Percentiles rank a stretch among this genome's conserved stretches.
Conservation (phyloP, 352 stramenopile species). For the Pelagophyceae sp. region DNA sequence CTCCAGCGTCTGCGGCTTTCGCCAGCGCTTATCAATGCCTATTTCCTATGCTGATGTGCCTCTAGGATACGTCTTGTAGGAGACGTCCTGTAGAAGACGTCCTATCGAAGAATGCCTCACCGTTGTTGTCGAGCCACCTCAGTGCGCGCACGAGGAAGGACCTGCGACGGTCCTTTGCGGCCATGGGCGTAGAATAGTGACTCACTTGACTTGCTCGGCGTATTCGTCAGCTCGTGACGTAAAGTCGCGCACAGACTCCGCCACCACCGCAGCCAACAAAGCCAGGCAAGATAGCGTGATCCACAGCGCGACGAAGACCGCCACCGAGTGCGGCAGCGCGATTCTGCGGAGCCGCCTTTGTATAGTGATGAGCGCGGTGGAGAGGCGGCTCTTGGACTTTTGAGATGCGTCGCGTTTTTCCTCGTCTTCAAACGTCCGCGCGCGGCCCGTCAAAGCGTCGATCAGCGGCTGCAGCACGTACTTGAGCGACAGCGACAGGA, state of each 20-base stretch:
- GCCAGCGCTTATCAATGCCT: not conserved
- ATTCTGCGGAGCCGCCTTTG: not conserved
- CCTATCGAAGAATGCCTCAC: no score
- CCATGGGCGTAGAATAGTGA: no score
- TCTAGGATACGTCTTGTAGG: not conserved
- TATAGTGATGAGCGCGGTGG: not conserved
- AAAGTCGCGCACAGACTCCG: constrained; percentile 9
- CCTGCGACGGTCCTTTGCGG: no score
- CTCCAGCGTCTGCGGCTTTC: not conserved
- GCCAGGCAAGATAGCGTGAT: not conserved
- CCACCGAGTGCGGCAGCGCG: not conserved
- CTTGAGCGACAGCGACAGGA: not conserved
- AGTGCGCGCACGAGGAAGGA: not conserved
- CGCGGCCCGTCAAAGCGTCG: not conserved
- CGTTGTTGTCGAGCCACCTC: not conserved
- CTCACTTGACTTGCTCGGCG: constrained; percentile 8
- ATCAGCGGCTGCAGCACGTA: constrained; percentile 13
- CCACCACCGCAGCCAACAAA: not conserved
- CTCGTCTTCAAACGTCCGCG: not conserved
- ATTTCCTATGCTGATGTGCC: no score
- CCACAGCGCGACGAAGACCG: constrained; percentile 1
- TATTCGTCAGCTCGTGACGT: constrained; percentile 5
- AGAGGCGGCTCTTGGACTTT: not conserved
- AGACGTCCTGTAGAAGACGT: not conserved
- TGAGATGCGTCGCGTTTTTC: not conserved